These are phyloP conservation scores for Styphnolobium japonicum DNA, from an alignment of 306 rosid genomes.

Conservation along the genomic window DNA sequence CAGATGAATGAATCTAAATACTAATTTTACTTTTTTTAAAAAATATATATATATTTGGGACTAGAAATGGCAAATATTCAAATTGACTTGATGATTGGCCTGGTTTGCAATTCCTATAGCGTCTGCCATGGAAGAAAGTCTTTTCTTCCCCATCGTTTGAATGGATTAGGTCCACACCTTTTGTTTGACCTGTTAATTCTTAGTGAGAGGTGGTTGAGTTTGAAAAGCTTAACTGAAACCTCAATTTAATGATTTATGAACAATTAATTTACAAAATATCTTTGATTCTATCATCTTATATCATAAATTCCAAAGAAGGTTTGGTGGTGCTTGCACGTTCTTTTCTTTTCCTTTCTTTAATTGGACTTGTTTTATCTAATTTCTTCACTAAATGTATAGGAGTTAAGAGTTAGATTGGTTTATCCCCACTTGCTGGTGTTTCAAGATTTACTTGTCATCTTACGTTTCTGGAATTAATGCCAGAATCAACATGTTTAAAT, in stretches of 20 bases:
- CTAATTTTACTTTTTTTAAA: no score
- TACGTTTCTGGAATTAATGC: neutral
- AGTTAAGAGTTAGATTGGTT: neutral
- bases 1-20: no score
- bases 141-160: neutral
- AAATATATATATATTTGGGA: neutral
- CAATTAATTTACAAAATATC: neutral
- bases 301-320: neutral
- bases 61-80: neutral
- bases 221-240: neutral
- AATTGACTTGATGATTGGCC: neutral
- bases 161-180: neutral
- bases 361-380: neutral
- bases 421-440: neutral
- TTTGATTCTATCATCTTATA: neutral
- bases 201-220: neutral
- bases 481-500: neutral
- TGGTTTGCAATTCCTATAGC: neutral
- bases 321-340: neutral
- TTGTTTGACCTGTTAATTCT: neutral
- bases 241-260: neutral
- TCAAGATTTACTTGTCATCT: slow-evolving; percentile 10
- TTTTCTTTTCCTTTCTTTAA: neutral
- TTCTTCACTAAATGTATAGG: neutral
- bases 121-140: slow-evolving; percentile 6